Evolutionary conservation across 306 rosid species (phyloP).

Genomic region (Quercus berberidifolia): DNA sequence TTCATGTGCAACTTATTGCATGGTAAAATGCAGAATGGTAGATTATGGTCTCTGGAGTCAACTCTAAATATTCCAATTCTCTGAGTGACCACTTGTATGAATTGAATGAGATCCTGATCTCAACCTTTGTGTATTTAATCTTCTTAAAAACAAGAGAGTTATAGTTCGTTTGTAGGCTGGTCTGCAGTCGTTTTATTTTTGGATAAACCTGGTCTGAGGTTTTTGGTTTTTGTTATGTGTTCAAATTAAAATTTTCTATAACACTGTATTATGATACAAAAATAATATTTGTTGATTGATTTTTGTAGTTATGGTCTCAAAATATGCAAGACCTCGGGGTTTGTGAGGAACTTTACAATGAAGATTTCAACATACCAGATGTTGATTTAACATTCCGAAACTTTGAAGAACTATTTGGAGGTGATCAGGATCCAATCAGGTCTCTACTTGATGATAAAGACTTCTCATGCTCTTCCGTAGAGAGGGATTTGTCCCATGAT

Average conservation of each 20-base stretch:
- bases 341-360: conserved; percentile 68
- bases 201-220: background rate
- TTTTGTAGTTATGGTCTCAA: conserved; percentile 85
- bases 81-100: background rate
- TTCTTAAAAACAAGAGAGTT: background rate
- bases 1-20: background rate
- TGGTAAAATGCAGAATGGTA: background rate
- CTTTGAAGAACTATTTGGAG: conserved; percentile 72
- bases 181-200: background rate
- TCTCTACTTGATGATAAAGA: conserved; percentile 44
- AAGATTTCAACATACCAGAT: conserved; percentile 83
- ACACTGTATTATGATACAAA: background rate
- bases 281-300: background rate
- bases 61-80: background rate
- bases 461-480: conserved; percentile 44
- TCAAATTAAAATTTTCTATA: conserved; percentile 13
- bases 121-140: background rate
- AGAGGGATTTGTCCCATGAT: conserved; percentile 49
- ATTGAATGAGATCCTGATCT: background rate
- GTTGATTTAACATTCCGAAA: conserved; percentile 77
- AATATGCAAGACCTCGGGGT: conserved; percentile 90
- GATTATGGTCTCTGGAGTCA: background rate
- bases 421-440: conserved; percentile 64
- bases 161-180: background rate
- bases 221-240: conserved; percentile 2